Evolutionary conservation across 2,329 filamentous ascomycete species (phyloP).

Genomic region (Aspergillus pseudoglaucus): DNA sequence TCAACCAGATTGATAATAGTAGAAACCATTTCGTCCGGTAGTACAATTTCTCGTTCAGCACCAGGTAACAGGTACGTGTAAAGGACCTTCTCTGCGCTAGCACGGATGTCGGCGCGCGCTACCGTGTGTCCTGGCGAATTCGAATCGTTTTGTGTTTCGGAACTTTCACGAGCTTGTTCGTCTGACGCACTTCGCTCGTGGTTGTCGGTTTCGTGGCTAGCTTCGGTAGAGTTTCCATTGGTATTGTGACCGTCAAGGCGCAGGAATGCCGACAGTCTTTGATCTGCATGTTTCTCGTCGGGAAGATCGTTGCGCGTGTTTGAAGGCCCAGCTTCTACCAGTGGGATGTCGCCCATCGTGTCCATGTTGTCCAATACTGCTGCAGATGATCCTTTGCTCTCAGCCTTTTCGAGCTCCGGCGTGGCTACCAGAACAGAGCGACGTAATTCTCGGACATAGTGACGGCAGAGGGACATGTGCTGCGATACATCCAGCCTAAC

Average conservation of each 20-base stretch:
- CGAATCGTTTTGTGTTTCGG: conserved; percentile 63
- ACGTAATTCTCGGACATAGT: conserved; percentile 92
- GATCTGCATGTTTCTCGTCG: conserved; percentile 72
- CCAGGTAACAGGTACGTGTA: conserved; percentile 93
- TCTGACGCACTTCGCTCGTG: conserved; percentile 31
- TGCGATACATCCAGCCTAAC: conserved; percentile 95
- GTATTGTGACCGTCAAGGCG: conserved; percentile 51
- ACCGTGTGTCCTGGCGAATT: conserved; percentile 79
- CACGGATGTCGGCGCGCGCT: conserved; percentile 79
- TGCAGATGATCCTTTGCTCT: conserved; percentile 79
- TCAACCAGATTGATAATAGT: conserved; percentile 86
- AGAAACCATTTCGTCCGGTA: conserved; percentile 79
- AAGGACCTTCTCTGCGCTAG: conserved; percentile 96
- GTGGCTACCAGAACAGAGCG: conserved; percentile 89
- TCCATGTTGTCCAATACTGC: conserved; percentile 67
- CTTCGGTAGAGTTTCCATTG: conserved; percentile 48
- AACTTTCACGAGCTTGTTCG: conserved; percentile 50
- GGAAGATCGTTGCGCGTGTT: conserved; percentile 49
- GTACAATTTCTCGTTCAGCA: conserved; percentile 92
- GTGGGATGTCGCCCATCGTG: conserved; percentile 55
- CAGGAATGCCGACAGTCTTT: conserved; percentile 84
- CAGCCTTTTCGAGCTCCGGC: conserved; percentile 74
- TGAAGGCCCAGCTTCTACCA: conserved; percentile 47
- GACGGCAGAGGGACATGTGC: conserved; percentile 91
- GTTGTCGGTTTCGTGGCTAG: conserved; percentile 45